phyloP scores from a whole-genome alignment of 179 eudicot species.

The Pouteria campechiana region DNA sequence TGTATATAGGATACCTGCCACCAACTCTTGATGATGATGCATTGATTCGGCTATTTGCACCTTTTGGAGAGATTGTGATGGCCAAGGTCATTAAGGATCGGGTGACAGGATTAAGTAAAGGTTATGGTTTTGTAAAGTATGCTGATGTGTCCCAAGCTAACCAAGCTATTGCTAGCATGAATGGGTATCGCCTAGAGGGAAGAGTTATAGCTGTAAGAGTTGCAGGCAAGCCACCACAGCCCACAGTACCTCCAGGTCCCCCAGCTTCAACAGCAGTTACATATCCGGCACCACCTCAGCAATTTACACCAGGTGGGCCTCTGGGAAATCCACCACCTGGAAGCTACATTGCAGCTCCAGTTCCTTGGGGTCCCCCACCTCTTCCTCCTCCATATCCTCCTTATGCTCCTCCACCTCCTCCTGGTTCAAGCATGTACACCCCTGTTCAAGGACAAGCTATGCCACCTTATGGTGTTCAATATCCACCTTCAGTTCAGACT shows the following conservation, averaged over 20 bases:
- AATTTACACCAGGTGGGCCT: conserved; percentile 45
- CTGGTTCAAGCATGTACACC: conserved; percentile 49
- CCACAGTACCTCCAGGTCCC: conserved; percentile 60
- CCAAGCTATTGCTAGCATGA: conserved; percentile 53
- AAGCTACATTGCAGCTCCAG: conserved; percentile 38
- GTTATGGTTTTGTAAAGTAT: conserved; percentile 85
- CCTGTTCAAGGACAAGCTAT: conserved; percentile 38
- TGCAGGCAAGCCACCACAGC: conserved; percentile 73
- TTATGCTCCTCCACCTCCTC: conserved; percentile 68
- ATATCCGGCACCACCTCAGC: conserved; percentile 53
- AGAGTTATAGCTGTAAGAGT: conserved; percentile 62
- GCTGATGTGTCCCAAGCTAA: conserved; percentile 43
- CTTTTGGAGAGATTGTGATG: conserved; percentile 63
- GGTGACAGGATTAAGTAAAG: conserved; percentile 62
- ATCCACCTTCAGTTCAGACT: conserved; percentile 38
- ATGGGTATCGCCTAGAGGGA: conserved; percentile 60
- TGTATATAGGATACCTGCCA: conserved; percentile 70
- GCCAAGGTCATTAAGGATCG: conserved; percentile 65
- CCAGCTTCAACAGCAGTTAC: conserved; percentile 37
- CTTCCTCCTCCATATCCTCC: conserved; percentile 50
- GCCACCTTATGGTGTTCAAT: conserved; percentile 52
- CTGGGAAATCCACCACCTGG: conserved; percentile 35
- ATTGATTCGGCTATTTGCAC: conserved; percentile 46
- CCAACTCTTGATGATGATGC: conserved; percentile 58
- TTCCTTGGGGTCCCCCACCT: conserved; percentile 71